phyloP scores from a whole-genome alignment of 2,329 filamentous ascomycete species.

The Fusarium penzigii region DNA sequence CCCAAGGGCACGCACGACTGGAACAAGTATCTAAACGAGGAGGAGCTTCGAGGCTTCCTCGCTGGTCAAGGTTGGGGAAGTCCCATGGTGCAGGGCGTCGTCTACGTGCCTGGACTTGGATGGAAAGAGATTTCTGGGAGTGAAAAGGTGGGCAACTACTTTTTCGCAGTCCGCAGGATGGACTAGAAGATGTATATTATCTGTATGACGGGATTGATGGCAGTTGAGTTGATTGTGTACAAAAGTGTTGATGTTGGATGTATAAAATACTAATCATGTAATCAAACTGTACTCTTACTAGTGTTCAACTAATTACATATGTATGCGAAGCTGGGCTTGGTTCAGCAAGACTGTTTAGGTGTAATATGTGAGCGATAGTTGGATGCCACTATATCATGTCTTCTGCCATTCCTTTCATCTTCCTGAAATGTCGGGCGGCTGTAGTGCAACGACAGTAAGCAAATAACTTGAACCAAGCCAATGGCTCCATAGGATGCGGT shows the following conservation, averaged over 20 bases:
- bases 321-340: too few species aligned
- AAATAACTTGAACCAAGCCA: too few species aligned
- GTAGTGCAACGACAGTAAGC: too few species aligned
- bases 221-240: conserved; percentile 12
- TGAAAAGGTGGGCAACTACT: conserved; percentile 92
- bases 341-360: too few species aligned
- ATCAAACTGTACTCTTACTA: too few species aligned
- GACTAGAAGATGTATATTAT: conserved; percentile 17
- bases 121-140: conserved; percentile 83
- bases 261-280: too few species aligned
- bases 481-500: too few species aligned
- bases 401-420: too few species aligned
- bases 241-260: conserved; percentile 5
- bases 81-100: conserved; percentile 71
- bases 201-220: conserved; percentile 6
- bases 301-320: too few species aligned
- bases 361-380: too few species aligned
- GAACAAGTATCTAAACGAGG: conserved; percentile 90
- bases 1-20: conserved; percentile 94
- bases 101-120: conserved; percentile 87
- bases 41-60: conserved; percentile 67
- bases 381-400: too few species aligned
- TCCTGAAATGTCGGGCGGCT: too few species aligned
- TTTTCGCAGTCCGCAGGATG: conserved; percentile 74
- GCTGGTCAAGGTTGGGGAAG: conserved; percentile 58